These are phyloP conservation scores for Zygnema cylindricum DNA, from an alignment of 139 green algal species.

Conservation along the genomic window DNA sequence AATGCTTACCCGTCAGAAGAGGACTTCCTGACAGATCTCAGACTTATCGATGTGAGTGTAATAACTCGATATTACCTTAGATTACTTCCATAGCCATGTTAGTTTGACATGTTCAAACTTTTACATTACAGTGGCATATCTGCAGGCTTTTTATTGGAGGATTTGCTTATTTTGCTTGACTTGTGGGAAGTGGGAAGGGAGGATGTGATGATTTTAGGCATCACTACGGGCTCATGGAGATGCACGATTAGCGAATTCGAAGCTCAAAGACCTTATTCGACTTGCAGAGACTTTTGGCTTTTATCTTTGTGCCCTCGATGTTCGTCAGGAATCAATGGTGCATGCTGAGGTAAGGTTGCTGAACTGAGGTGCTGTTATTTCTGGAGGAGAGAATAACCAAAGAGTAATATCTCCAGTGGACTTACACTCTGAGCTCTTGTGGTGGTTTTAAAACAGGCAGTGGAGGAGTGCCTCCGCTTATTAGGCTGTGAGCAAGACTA, in stretches of 20 bases:
- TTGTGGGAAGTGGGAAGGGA: too few species aligned
- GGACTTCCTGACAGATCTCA: conserved; percentile 48
- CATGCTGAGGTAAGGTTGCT: conserved; percentile 40
- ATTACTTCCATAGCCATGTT: too few species aligned
- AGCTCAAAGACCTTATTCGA: conserved; percentile 87
- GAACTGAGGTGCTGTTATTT: too few species aligned
- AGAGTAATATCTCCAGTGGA: too few species aligned
- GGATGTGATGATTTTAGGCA: too few species aligned
- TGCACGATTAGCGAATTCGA: conserved; percentile 81
- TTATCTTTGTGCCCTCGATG: conserved; percentile 90
- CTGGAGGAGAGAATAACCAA: too few species aligned
- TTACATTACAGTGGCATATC: too few species aligned
- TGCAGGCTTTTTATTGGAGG: too few species aligned
- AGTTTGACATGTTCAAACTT: too few species aligned
- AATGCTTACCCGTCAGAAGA: conserved; percentile 15
- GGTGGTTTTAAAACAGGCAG: conserved; percentile 64
- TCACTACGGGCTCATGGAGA: conserved; percentile 76
- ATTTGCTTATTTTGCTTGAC: too few species aligned
- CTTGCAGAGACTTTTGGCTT: conserved; percentile 87
- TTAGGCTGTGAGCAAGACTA: conserved; percentile 34
- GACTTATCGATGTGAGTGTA: conserved; percentile 26
- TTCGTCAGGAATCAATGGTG: conserved; percentile 74
- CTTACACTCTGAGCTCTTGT: too few species aligned
- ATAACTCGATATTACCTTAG: too few species aligned
- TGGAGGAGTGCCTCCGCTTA: conserved; percentile 75